phyloP scores from a whole-genome alignment of 169 alveolate species.

The Toxoplasma gondii region DNA sequence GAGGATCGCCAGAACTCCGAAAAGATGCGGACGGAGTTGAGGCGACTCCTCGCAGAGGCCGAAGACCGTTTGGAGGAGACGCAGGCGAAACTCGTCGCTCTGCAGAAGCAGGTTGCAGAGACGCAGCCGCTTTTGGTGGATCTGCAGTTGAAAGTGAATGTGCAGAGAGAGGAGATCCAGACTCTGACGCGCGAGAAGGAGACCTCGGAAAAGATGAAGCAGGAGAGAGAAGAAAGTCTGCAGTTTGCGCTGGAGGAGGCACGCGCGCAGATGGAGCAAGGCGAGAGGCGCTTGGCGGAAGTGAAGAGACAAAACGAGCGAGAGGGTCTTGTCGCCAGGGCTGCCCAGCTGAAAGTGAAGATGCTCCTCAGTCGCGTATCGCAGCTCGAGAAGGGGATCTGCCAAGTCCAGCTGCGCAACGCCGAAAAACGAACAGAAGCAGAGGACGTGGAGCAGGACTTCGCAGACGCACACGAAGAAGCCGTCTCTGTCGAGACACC shows the following conservation, averaged over 20 bases:
- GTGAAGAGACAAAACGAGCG: background rate
- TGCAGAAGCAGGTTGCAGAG: background rate
- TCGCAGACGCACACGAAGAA: conserved; percentile 27
- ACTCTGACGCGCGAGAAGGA: background rate
- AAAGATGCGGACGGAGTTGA: background rate
- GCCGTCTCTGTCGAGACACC: background rate
- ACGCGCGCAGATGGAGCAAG: background rate
- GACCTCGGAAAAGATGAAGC: background rate
- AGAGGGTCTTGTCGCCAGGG: background rate
- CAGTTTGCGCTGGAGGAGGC: background rate
- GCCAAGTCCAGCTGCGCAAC: background rate
- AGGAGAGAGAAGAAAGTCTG: background rate
- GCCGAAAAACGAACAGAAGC: background rate
- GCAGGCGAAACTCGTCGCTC: background rate
- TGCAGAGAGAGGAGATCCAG: background rate
- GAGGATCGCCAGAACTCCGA: background rate
- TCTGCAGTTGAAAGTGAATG: conserved; percentile 17
- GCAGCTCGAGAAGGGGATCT: background rate
- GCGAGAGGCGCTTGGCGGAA: background rate
- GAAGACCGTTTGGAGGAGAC: background rate
- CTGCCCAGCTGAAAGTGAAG: conserved; percentile 3
- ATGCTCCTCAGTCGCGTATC: background rate
- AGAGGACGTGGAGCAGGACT: background rate
- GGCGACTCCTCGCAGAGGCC: background rate
- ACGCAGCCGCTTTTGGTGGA: conserved; percentile 6